phyloP scores from a whole-genome alignment of 108 stramenopile species.

The Discostella pseudostelligera region DNA sequence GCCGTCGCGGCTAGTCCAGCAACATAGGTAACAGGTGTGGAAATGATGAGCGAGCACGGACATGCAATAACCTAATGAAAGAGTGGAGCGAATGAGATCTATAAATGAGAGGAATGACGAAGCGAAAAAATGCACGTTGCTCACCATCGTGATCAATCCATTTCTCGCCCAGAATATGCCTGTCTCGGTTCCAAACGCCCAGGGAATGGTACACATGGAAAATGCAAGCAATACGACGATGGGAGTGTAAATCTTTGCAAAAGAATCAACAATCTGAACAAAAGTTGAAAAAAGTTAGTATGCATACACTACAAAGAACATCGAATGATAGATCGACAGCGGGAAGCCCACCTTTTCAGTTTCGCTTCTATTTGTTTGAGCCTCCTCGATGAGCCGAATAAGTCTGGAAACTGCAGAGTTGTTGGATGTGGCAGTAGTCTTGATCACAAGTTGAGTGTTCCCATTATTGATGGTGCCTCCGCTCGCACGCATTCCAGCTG shows the following conservation, averaged over 20 bases:
- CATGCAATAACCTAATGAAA: slow-evolving; percentile 53
- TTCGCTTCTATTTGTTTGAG: slow-evolving; percentile 71
- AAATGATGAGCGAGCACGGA: slow-evolving; percentile 86
- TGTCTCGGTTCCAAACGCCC: slow-evolving; percentile 60
- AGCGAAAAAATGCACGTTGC: slow-evolving; percentile 10
- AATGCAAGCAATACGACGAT: slow-evolving; percentile 57
- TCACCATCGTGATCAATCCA: slow-evolving; percentile 76
- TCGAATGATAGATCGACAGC: not conserved
- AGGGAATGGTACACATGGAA: slow-evolving; percentile 76
- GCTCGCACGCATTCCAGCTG: slow-evolving; percentile 47
- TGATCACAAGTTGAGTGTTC: slow-evolving; percentile 56
- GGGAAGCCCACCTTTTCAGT: slow-evolving; percentile 56
- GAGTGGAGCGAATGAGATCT: slow-evolving; percentile 6
- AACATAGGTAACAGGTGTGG: slow-evolving; percentile 84
- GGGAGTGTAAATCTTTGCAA: slow-evolving; percentile 80
- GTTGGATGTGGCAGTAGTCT: slow-evolving; percentile 67
- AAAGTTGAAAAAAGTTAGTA: not conserved
- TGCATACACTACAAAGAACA: not conserved
- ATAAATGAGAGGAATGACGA: too few species aligned
- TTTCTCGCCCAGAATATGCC: slow-evolving; percentile 61
- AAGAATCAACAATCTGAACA: slow-evolving; percentile 58
- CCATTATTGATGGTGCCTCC: slow-evolving; percentile 84
- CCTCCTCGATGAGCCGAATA: slow-evolving; percentile 80
- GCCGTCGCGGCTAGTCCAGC: slow-evolving; percentile 83
- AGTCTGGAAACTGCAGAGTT: slow-evolving; percentile 75